phyloP scores from a whole-genome alignment of 129 eudicot genomes.

The Helianthus tuberosus region DNA sequence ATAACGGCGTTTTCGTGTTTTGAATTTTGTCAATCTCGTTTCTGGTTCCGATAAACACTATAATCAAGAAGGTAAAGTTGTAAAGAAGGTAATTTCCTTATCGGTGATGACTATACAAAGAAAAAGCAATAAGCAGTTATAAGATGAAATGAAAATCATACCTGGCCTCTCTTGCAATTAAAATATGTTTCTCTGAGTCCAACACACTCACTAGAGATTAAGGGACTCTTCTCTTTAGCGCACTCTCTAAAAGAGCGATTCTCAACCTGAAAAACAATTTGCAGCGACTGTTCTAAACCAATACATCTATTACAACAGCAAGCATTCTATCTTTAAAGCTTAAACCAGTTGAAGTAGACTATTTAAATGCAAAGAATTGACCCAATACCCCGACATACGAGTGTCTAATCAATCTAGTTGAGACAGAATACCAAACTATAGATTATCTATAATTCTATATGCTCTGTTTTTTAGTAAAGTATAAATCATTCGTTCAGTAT shows the following conservation, averaged over 20 bases:
- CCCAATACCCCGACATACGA: too few species aligned
- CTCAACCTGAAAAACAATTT: conserved; percentile 58
- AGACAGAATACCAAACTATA: too few species aligned
- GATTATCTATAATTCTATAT: too few species aligned
- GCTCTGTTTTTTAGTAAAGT: too few species aligned
- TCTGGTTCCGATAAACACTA: background rate
- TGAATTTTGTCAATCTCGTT: background rate
- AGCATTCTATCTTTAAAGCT: background rate
- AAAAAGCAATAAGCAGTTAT: background rate
- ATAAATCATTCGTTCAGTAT: too few species aligned
- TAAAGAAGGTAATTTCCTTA: background rate
- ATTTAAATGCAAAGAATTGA: background rate
- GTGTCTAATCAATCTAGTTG: too few species aligned
- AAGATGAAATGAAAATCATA: conserved; percentile 18
- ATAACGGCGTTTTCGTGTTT: background rate
- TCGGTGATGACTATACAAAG: background rate
- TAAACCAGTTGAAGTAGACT: background rate
- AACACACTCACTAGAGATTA: conserved; percentile 83
- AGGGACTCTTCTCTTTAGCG: conserved; percentile 76
- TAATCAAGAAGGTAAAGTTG: background rate
- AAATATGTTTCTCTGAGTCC: conserved; percentile 91
- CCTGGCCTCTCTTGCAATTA: conserved; percentile 99
- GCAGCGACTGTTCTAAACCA: background rate
- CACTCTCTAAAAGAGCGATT: conserved; percentile 77
- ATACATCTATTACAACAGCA: background rate